Conservation (phyloP, 2,329 filamentous ascomycete species). For the Xylaria sp. region DNA sequence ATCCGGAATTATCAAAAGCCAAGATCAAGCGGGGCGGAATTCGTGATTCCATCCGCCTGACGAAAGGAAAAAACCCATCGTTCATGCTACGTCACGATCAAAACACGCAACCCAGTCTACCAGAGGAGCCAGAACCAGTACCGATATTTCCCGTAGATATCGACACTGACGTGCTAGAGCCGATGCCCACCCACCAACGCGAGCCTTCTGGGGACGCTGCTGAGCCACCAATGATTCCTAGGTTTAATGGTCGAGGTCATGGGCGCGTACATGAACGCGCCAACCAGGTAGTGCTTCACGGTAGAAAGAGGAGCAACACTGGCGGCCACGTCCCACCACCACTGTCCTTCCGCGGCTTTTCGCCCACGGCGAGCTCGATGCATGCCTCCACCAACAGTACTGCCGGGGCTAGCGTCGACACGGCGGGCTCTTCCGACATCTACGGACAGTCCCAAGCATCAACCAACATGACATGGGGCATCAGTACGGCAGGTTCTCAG, state of each 20-base stretch:
- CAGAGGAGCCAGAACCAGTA: constrained; percentile 33
- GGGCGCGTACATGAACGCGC: constrained; percentile 57
- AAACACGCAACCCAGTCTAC: constrained; percentile 16
- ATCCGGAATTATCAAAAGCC: constrained; percentile 59
- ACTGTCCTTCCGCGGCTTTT: constrained; percentile 82
- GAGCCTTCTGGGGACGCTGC: constrained; percentile 69
- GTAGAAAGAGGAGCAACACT: constrained; percentile 89
- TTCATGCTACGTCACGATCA: constrained; percentile 49
- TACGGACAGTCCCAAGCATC: constrained; percentile 63
- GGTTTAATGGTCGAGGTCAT: constrained; percentile 68
- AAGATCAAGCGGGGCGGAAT: constrained; percentile 68
- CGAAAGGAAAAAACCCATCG: constrained; percentile 73
- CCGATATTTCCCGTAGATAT: constrained; percentile 43
- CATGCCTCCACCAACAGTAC: constrained; percentile 66
- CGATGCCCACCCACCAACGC: constrained; percentile 55
- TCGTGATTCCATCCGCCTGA: constrained; percentile 88
- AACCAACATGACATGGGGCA: constrained; percentile 56
- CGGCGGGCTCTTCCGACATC: constrained; percentile 68
- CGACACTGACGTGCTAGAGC: constrained; percentile 47
- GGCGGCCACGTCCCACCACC: constrained; percentile 77
- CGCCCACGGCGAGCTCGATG: constrained; percentile 60
- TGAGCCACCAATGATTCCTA: constrained; percentile 76
- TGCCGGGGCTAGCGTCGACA: constrained; percentile 66
- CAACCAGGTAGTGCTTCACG: constrained; percentile 65
- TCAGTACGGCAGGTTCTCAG: constrained; percentile 57